These are phyloP conservation scores for Globisporangium barbulae DNA, from an alignment of 352 stramenopile genomes.

Conservation along the genomic window DNA sequence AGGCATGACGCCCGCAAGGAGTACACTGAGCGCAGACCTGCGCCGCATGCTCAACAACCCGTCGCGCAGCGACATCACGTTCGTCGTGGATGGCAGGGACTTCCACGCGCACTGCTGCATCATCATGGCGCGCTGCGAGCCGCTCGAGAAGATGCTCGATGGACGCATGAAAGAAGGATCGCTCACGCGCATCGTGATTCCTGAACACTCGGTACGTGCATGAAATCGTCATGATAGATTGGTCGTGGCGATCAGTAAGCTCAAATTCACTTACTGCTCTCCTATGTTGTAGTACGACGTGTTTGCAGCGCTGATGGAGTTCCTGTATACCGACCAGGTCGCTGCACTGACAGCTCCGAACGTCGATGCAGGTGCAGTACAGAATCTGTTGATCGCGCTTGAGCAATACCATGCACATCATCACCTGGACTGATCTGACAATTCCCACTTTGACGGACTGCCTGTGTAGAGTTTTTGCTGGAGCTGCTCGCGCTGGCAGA, in stretches of 20 bases:
- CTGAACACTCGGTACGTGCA: conserved; percentile 60
- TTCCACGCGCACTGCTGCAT: conserved; percentile 86
- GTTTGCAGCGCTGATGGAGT: conserved; percentile 85
- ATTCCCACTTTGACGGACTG: neutral
- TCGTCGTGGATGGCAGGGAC: conserved; percentile 66
- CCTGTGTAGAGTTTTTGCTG: conserved; percentile 60
- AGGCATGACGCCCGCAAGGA: conserved; percentile 1
- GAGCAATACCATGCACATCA: neutral
- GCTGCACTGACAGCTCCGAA: conserved; percentile 28
- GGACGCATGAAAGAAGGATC: conserved; percentile 82
- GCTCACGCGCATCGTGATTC: conserved; percentile 62
- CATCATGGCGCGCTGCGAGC: conserved; percentile 86
- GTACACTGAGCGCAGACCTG: conserved; percentile 71
- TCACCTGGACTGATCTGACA: neutral
- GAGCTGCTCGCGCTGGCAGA: conserved; percentile 82
- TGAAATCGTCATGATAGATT: neutral
- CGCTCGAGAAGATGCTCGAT: conserved; percentile 89
- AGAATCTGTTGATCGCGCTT: neutral
- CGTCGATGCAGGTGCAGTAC: conserved; percentile 36
- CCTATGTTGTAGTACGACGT: conserved; percentile 49
- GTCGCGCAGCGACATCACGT: conserved; percentile 75
- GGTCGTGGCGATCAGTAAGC: neutral
- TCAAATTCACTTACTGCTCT: conserved; percentile 4
- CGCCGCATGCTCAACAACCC: conserved; percentile 83
- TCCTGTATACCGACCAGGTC: conserved; percentile 88